Percentiles rank a stretch among this genome's conserved stretches.
Conservation (phyloP, 768 basidiomycete genomes). For the Kwoniella botswanensis region DNA sequence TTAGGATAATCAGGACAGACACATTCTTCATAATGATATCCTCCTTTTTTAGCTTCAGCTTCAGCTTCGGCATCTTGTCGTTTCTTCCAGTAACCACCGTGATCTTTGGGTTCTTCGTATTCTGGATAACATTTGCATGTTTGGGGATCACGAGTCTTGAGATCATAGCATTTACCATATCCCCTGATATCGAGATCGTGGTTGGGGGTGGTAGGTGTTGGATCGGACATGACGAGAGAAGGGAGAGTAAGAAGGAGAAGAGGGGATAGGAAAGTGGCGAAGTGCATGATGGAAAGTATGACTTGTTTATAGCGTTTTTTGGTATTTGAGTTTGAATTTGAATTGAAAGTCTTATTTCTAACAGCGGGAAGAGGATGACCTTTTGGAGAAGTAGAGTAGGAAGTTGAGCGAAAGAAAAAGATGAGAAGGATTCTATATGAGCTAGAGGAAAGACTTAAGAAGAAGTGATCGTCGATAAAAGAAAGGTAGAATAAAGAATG, state of each 20-base stretch:
- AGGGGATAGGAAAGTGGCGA: conserved; percentile 4
- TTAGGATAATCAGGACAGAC: conserved; percentile 23
- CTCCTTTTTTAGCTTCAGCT: conserved; percentile 3
- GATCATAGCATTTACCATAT: conserved; percentile 12
- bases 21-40: conserved; percentile 14
- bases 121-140: conserved; percentile 20
- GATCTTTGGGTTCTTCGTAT: conserved; percentile 4
- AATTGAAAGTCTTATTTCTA: not conserved
- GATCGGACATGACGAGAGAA: not conserved
- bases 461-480: too few relatives aligned
- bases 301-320: not conserved
- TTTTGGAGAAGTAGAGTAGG: too few relatives aligned
- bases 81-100: not conserved
- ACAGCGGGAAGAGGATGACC: too few relatives aligned
- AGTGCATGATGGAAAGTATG: not conserved
- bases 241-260: not conserved
- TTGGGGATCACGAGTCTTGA: conserved; percentile 12
- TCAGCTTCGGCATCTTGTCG: not conserved
- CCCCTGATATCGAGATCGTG: not conserved
- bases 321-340: not conserved
- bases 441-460: too few relatives aligned
- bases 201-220: not conserved
- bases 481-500: too few relatives aligned
- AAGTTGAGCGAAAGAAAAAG: too few relatives aligned
- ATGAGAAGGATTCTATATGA: too few relatives aligned